Percentiles rank a stretch among this genome's conserved stretches.
Conservation (phyloP, 352 stramenopile species). For the Phytophthora foliorum region DNA sequence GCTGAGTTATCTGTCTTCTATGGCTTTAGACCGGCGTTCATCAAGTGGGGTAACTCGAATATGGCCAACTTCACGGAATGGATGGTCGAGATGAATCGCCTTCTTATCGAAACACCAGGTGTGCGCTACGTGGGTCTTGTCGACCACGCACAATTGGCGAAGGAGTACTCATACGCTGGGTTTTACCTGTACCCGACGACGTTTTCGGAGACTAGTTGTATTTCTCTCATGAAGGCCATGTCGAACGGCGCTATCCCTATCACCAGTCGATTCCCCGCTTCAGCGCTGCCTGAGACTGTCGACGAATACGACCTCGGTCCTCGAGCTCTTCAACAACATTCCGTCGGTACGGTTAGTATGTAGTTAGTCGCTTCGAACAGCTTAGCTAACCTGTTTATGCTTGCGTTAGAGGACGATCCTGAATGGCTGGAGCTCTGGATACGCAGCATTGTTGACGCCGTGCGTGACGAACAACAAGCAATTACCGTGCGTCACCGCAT, state of each 20-base stretch:
- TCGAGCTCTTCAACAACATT: slow-evolving; percentile 22
- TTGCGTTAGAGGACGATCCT: slow-evolving; percentile 30
- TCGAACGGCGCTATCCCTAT: slow-evolving; percentile 90
- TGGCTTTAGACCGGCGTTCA: slow-evolving; percentile 85
- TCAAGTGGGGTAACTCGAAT: slow-evolving; percentile 59
- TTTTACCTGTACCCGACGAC: slow-evolving; percentile 94
- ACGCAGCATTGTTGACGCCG: slow-evolving; percentile 54
- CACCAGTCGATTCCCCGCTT: slow-evolving; percentile 78
- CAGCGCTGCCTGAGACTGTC: slow-evolving; percentile 74
- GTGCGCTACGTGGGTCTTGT: slow-evolving; percentile 87
- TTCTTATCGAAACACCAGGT: slow-evolving; percentile 43
- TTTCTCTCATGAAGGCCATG: slow-evolving; percentile 95
- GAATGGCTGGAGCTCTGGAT: slow-evolving; percentile 70
- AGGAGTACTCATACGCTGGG: slow-evolving; percentile 73
- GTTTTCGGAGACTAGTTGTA: slow-evolving; percentile 92
- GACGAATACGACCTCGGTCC: slow-evolving; percentile 83
- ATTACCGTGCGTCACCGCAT: slow-evolving; percentile 52
- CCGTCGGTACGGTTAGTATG: slow-evolving; percentile 29
- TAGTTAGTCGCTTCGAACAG: background rate
- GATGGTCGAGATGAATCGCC: slow-evolving; percentile 57
- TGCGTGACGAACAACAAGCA: slow-evolving; percentile 37
- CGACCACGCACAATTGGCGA: slow-evolving; percentile 73
- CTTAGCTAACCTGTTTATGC: background rate
- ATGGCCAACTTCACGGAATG: slow-evolving; percentile 71
- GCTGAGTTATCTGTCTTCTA: slow-evolving; percentile 90